Conservation (phyloP, 257 asterid genomes). For the Nicotiana attenuata region DNA sequence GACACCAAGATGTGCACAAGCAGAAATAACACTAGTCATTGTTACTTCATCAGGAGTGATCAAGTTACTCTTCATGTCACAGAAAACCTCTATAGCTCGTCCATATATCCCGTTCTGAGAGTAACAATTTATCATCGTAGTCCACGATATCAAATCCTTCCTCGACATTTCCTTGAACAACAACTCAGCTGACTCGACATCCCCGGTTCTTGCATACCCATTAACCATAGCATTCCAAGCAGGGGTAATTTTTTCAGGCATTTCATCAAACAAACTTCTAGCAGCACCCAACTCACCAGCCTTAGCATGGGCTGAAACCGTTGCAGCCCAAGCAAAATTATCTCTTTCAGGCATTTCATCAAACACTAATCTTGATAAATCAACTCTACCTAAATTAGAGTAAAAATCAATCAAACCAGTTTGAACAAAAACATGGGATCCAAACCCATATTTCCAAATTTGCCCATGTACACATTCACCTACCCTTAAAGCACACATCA, state of each 20-base stretch:
- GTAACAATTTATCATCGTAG: slow-evolving; percentile 81
- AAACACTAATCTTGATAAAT: slow-evolving; percentile 45
- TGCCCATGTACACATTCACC: slow-evolving; percentile 60
- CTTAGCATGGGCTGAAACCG: slow-evolving; percentile 50
- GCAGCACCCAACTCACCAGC: slow-evolving; percentile 53
- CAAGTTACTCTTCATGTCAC: slow-evolving; percentile 48
- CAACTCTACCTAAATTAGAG: slow-evolving; percentile 42
- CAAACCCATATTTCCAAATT: slow-evolving; percentile 49
- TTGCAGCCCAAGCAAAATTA: slow-evolving; percentile 57
- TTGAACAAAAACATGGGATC: slow-evolving; percentile 41
- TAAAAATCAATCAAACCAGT: slow-evolving; percentile 66
- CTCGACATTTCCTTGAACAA: slow-evolving; percentile 44
- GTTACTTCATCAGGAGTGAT: slow-evolving; percentile 71
- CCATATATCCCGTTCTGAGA: slow-evolving; percentile 38
- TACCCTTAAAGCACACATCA: slow-evolving; percentile 19
- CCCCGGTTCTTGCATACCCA: slow-evolving; percentile 61
- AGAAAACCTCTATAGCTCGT: slow-evolving; percentile 52
- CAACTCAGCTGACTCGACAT: slow-evolving; percentile 56
- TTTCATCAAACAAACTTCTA: slow-evolving; percentile 49
- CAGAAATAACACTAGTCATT: slow-evolving; percentile 67
- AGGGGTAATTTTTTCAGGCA: slow-evolving; percentile 52
- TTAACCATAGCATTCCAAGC: slow-evolving; percentile 67
- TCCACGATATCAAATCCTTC: slow-evolving; percentile 80
- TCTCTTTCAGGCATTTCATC: slow-evolving; percentile 68
- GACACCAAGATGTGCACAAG: slow-evolving; percentile 87